Conservation (phyloP, 805 yeast genomes). For the Monosporozyma aquatica region DNA sequence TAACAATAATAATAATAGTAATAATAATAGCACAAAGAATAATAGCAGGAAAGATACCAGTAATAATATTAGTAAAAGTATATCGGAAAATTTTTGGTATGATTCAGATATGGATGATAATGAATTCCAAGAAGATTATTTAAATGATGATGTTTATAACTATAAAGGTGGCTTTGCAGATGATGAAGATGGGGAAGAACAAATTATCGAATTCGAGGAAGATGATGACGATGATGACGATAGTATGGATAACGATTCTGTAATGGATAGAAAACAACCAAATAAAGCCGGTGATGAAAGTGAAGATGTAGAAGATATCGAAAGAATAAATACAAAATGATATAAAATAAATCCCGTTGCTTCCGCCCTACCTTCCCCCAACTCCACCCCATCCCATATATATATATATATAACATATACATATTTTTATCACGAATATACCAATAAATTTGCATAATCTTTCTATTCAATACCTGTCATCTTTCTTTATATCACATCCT, state of each 20-base stretch:
- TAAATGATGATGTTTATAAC: slow-evolving; percentile 41
- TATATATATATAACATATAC: too few species aligned
- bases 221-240: slow-evolving; percentile 23
- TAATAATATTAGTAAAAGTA: slow-evolving; percentile 5
- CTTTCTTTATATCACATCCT: too few species aligned
- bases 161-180: slow-evolving; percentile 32
- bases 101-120: slow-evolving; percentile 62
- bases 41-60: neutral
- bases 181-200: slow-evolving; percentile 37
- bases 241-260: slow-evolving; percentile 29
- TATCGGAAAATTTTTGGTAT: slow-evolving; percentile 72
- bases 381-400: neutral
- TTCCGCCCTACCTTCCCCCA: neutral
- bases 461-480: too few species aligned
- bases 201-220: slow-evolving; percentile 19
- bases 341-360: too few species aligned
- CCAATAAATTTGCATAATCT: too few species aligned
- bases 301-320: slow-evolving; percentile 28
- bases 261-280: slow-evolving; percentile 30
- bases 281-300: slow-evolving; percentile 28
- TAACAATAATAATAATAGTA: slow-evolving; percentile 1
- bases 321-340: slow-evolving; percentile 19
- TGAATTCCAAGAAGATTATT: slow-evolving; percentile 43
- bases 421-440: too few species aligned
- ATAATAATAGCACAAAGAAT: neutral